phyloP scores from a whole-genome alignment of 768 basidiomycete genomes.

The Candolleomyces efflorescens region DNA sequence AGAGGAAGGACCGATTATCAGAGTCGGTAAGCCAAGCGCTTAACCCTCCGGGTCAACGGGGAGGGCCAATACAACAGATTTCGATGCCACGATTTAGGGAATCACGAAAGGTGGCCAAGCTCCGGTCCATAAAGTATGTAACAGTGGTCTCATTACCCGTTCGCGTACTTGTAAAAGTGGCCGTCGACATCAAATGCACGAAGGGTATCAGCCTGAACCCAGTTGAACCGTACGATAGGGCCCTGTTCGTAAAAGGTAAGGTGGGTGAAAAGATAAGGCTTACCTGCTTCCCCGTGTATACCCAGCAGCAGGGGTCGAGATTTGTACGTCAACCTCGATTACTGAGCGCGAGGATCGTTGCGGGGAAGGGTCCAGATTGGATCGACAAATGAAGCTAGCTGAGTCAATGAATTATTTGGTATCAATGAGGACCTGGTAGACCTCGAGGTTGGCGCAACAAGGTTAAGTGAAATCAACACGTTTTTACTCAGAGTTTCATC shows the following conservation, averaged over 20 bases:
- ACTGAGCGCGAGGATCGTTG: neutral
- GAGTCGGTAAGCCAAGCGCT: slow-evolving; percentile 5
- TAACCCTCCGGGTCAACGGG: slow-evolving; percentile 3
- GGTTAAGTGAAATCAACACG: neutral
- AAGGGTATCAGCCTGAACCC: no score
- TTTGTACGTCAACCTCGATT: neutral
- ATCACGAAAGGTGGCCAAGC: slow-evolving; percentile 2
- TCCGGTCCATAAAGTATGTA: slow-evolving; percentile 1
- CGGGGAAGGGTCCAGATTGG: neutral
- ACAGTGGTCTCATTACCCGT: no score
- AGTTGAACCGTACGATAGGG: neutral
- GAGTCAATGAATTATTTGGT: neutral
- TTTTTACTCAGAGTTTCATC: neutral
- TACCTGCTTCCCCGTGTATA: neutral
- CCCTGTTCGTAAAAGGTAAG: neutral
- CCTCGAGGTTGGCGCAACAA: neutral
- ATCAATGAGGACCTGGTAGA: no score
- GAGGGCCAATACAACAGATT: neutral
- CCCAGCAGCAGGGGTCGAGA: neutral
- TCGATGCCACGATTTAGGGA: slow-evolving; percentile 1
- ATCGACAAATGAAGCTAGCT: neutral
- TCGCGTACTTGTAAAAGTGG: no score
- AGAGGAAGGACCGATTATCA: neutral
- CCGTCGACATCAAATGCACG: no score
- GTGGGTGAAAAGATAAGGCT: neutral